phyloP scores from a whole-genome alignment of 305 asterid species.

The Lippia alba region DNA sequence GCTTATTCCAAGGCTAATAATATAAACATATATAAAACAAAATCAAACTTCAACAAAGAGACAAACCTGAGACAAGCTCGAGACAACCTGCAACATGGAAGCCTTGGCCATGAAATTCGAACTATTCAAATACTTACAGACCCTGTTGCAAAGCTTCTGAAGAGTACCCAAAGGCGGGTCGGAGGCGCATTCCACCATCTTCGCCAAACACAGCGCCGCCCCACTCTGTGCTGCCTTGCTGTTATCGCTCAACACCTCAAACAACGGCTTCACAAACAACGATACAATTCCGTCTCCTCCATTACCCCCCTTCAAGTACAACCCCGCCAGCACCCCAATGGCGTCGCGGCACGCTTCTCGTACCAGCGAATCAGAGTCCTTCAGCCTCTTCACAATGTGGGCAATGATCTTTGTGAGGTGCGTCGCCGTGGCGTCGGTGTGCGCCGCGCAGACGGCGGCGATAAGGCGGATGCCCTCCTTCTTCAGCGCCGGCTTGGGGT shows the following conservation, averaged over 20 bases:
- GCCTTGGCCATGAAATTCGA: conserved; percentile 92
- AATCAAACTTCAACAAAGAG: conserved; percentile 26
- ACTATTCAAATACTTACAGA: conserved; percentile 79
- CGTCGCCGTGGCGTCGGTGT: conserved; percentile 70
- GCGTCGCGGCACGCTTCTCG: conserved; percentile 92
- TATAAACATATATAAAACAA: neutral
- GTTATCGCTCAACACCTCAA: conserved; percentile 93
- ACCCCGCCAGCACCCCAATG: conserved; percentile 75
- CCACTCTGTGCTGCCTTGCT: conserved; percentile 89
- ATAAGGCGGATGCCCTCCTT: conserved; percentile 86
- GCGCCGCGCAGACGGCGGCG: conserved; percentile 66
- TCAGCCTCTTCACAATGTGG: conserved; percentile 77
- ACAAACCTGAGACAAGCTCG: conserved; percentile 91
- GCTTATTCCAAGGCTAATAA: conserved; percentile 6
- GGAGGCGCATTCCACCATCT: conserved; percentile 82
- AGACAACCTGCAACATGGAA: conserved; percentile 79
- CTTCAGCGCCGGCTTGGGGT: conserved; percentile 86
- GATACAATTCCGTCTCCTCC: conserved; percentile 76
- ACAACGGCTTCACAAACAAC: conserved; percentile 86
- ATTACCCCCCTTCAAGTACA: conserved; percentile 76
- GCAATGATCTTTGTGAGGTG: conserved; percentile 88
- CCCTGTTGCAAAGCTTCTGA: conserved; percentile 87
- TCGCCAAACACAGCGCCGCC: conserved; percentile 89
- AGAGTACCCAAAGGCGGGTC: conserved; percentile 67
- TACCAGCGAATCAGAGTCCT: conserved; percentile 92